Conservation (phyloP, 371 early-diverging fungal species). For the Rhizopus stolonifer region DNA sequence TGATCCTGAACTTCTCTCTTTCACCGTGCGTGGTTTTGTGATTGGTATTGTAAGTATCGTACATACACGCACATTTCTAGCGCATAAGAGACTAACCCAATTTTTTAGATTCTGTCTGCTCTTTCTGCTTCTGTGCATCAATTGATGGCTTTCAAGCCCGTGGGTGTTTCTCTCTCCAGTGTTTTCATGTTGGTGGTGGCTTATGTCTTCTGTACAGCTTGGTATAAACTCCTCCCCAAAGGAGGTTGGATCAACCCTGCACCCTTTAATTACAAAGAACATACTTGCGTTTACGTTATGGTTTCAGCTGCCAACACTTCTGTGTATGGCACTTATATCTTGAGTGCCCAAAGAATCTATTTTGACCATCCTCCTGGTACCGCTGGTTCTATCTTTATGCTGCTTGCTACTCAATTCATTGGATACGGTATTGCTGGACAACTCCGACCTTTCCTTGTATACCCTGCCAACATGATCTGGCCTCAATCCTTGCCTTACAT, state of each 20-base stretch:
- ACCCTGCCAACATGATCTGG: conserved; percentile 87
- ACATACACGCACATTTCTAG: neutral
- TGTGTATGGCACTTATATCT: conserved; percentile 50
- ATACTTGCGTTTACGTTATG: conserved; percentile 36
- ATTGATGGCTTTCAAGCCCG: conserved; percentile 45
- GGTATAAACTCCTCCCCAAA: conserved; percentile 27
- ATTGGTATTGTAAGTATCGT: conserved; percentile 30
- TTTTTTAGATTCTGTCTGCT: conserved; percentile 29
- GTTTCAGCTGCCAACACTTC: conserved; percentile 38
- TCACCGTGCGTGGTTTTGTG: conserved; percentile 33
- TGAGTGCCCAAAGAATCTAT: conserved; percentile 56
- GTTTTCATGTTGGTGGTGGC: conserved; percentile 47
- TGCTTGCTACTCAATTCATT: conserved; percentile 69
- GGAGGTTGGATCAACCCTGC: conserved; percentile 45
- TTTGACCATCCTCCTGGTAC: conserved; percentile 45
- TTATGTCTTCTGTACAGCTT: conserved; percentile 35
- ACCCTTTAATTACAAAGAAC: conserved; percentile 46
- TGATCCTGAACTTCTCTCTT: conserved; percentile 26
- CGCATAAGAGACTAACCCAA: neutral
- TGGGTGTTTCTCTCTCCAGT: conserved; percentile 35
- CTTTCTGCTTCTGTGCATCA: conserved; percentile 43
- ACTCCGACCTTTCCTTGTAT: conserved; percentile 76
- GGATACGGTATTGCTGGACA: conserved; percentile 89
- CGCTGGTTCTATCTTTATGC: conserved; percentile 48
- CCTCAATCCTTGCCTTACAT: conserved; percentile 75